Evolutionary conservation across 2,329 filamentous ascomycete species (phyloP).

Genomic region (Seiridium unicorne): DNA sequence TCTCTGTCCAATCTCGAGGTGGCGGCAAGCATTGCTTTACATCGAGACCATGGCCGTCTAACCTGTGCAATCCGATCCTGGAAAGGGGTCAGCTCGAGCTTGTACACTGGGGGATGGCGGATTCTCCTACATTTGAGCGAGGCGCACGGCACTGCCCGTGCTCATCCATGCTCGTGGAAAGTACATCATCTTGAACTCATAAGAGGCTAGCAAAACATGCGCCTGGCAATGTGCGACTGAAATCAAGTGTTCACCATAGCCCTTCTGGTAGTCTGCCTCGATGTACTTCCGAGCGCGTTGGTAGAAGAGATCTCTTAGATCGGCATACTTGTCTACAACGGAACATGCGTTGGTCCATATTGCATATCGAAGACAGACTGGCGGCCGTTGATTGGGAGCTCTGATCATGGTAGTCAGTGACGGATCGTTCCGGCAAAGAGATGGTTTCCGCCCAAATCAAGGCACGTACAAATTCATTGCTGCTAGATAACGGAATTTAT

Average conservation of each 20-base stretch:
- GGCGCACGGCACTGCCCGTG: slow-evolving; percentile 74
- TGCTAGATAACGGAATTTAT: slow-evolving; percentile 81
- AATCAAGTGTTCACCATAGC: slow-evolving; percentile 86
- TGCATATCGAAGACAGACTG: slow-evolving; percentile 84
- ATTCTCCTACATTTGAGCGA: slow-evolving; percentile 72
- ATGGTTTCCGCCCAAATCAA: slow-evolving; percentile 1
- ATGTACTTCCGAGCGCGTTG: slow-evolving; percentile 85
- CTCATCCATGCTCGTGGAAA: slow-evolving; percentile 96
- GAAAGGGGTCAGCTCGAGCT: slow-evolving; percentile 51
- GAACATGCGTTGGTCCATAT: slow-evolving; percentile 96
- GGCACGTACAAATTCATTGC: slow-evolving; percentile 73
- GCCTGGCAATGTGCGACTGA: slow-evolving; percentile 84
- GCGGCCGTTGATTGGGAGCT: slow-evolving; percentile 80
- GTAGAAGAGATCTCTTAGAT: slow-evolving; percentile 86
- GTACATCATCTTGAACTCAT: slow-evolving; percentile 98
- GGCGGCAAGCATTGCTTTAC: slow-evolving; percentile 89
- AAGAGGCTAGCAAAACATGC: slow-evolving; percentile 75
- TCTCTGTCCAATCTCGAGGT: slow-evolving; percentile 89
- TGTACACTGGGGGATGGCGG: neutral
- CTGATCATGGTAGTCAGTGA: slow-evolving; percentile 31
- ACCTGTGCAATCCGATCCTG: slow-evolving; percentile 87
- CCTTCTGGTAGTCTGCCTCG: slow-evolving; percentile 86
- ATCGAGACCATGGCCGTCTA: slow-evolving; percentile 80
- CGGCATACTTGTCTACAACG: slow-evolving; percentile 75
- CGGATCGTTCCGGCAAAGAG: neutral